Conservation (phyloP, 2,329 filamentous ascomycete genomes). For the Pestalotiopsis sp. region DNA sequence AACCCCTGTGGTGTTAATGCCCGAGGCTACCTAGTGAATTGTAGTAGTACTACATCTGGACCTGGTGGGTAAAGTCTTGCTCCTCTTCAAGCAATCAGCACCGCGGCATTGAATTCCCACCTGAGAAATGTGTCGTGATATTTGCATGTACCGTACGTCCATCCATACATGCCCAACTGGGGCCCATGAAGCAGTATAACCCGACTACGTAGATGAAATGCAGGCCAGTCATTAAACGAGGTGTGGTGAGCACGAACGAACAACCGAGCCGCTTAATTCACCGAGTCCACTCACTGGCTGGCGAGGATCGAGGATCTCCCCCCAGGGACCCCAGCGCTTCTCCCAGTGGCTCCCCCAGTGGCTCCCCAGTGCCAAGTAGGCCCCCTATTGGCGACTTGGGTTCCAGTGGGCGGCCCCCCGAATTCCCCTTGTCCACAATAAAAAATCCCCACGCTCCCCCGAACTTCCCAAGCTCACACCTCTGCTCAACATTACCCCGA, state of each 20-base stretch:
- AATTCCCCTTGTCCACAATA: constrained; percentile 13
- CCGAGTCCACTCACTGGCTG: background rate
- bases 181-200: too few relatives aligned
- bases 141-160: too few relatives aligned
- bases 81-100: too few relatives aligned
- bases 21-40: too few relatives aligned
- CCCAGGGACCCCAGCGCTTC: too few relatives aligned
- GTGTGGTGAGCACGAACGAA: background rate
- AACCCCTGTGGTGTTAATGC: too few relatives aligned
- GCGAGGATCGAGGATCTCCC: background rate
- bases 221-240: background rate
- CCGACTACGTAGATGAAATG: background rate
- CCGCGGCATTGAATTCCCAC: too few relatives aligned
- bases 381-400: background rate
- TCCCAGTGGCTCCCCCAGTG: background rate
- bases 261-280: background rate
- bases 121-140: too few relatives aligned
- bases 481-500: constrained; percentile 52
- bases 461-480: constrained; percentile 20
- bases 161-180: too few relatives aligned
- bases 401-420: background rate
- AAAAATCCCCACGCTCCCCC: constrained; percentile 13
- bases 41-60: too few relatives aligned
- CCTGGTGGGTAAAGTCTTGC: too few relatives aligned
- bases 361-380: background rate